Evolutionary conservation across 169 alveolate species (phyloP), one percentile per base, ranked within the genome.

Genomic region (Cryptosporidium viatorum): DNA sequence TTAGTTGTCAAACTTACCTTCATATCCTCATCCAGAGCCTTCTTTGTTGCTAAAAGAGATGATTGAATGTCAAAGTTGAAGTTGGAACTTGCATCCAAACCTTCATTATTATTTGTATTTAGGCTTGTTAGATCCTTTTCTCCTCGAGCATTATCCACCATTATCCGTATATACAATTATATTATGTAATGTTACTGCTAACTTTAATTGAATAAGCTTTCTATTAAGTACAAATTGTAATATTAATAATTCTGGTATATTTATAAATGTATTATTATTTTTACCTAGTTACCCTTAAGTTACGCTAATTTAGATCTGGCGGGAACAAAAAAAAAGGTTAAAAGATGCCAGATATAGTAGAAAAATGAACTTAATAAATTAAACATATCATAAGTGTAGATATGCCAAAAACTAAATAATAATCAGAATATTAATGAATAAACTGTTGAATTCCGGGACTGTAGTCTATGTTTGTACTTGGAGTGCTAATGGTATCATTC

Each of bases 21-120:
- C 65, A 80, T 60, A 80, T 80, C 89, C 18, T 80, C 75, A 62
- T 80, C 89, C 48, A 80, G 31, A 0, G 89, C 89, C 65, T 39
- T 80, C 37, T 62, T 80, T 48, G 89, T 45, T 16, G 80, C 89
- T 26, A 62, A 21, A 9, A 80, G 70, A 10, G 74, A 41, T 39
- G 75, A 37, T 35, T 80, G 80, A 33, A 80, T 65, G 45, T 80
- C 75, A 41, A 41, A 23, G 9, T 43, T 62, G 23, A 62, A 18
- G 18, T 41, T 45, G 18, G 74, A 62, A 21, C 52, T 41, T 21
- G 26, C 60, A 39, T 43, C 48, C n/a, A 65, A 26, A 16, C 69
- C 51, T 48, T 80, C 89, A 62, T 23, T 62, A 35, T 29, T 37
- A 9, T n/a, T 48, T 43, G 62, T 18, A 60, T 80, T 80, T 31